Evolutionary conservation across 2,329 filamentous ascomycete species (phyloP).

Genomic region (Incumbomyces delicatus): DNA sequence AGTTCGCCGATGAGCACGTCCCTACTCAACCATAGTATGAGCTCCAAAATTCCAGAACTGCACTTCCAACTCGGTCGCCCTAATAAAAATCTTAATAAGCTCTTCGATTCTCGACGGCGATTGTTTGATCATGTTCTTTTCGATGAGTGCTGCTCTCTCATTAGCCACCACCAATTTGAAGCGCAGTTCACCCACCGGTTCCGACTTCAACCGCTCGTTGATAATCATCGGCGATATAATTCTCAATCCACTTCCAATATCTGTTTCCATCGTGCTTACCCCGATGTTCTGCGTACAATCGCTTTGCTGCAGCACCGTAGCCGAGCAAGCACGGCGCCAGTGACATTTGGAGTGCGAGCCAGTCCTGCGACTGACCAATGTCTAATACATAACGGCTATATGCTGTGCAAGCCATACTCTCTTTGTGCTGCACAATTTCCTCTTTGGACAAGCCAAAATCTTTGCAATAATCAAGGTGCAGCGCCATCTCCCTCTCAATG

Average conservation of each 20-base stretch:
- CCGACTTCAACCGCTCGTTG: conserved; percentile 60
- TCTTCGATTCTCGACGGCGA: conserved; percentile 70
- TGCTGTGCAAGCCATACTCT: conserved; percentile 68
- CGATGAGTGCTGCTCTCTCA: conserved; percentile 54
- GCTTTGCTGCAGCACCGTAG: conserved; percentile 68
- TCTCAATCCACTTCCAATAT: conserved; percentile 88
- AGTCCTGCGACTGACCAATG: conserved; percentile 77
- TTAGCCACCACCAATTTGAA: conserved; percentile 9
- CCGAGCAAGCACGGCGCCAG: conserved; percentile 84
- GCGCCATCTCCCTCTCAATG: conserved; percentile 66
- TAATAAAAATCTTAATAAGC: conserved; percentile 72
- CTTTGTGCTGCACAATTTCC: conserved; percentile 61
- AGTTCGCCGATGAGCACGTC: neutral
- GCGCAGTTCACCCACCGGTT: conserved; percentile 44
- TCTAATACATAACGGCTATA: conserved; percentile 84
- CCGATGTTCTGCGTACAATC: conserved; percentile 54
- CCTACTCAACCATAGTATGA: conserved; percentile 8
- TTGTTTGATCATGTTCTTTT: conserved; percentile 62
- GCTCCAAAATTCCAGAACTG: conserved; percentile 65
- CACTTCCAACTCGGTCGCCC: conserved; percentile 71
- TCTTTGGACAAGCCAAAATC: conserved; percentile 65
- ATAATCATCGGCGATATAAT: conserved; percentile 77
- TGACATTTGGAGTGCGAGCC: conserved; percentile 74
- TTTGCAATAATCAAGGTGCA: conserved; percentile 76
- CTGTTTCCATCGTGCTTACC: conserved; percentile 52